Evolutionary conservation across 768 basidiomycete species (phyloP).

Genomic region (Polyporus arcularius): DNA sequence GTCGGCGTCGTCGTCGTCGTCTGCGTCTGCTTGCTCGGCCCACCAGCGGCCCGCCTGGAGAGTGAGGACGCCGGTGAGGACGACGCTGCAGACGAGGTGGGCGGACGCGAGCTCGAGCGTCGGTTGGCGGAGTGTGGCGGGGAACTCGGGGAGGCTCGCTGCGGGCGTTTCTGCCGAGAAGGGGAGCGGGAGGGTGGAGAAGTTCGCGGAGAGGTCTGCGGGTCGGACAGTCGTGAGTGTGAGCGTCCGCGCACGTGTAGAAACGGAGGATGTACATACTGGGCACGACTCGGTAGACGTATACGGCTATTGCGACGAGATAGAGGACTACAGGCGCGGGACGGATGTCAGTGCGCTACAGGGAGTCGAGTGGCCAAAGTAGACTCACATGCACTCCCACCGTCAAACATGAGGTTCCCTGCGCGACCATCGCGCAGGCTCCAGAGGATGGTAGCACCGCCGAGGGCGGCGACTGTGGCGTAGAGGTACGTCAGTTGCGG

Average conservation of each 20-base stretch:
- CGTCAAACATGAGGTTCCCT: conserved; percentile 90
- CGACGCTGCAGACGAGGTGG: conserved; percentile 85
- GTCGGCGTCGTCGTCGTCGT: conserved; percentile 47
- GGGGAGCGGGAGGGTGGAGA: conserved; percentile 54
- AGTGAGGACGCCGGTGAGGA: conserved; percentile 81
- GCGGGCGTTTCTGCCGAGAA: conserved; percentile 7
- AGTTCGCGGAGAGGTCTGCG: conserved; percentile 60
- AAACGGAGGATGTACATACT: conserved; percentile 47
- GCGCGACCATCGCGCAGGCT: conserved; percentile 77
- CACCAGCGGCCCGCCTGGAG: conserved; percentile 85
- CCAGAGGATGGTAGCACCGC: conserved; percentile 71
- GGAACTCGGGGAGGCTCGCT: conserved; percentile 52
- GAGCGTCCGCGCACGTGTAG: background rate
- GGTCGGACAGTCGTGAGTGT: conserved; percentile 11
- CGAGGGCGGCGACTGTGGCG: conserved; percentile 55
- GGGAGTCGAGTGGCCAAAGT: background rate
- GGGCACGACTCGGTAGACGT: conserved; percentile 75
- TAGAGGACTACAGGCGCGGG: conserved; percentile 62
- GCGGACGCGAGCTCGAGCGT: conserved; percentile 81
- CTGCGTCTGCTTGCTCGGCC: conserved; percentile 74
- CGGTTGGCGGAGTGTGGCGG: conserved; percentile 56
- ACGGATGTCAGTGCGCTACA: background rate
- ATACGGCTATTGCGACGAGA: conserved; percentile 67
- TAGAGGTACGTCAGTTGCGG: conserved; percentile 57
- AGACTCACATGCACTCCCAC: conserved; percentile 80